Conservation (phyloP, 805 yeast species). For the Lipomyces anomalus region DNA sequence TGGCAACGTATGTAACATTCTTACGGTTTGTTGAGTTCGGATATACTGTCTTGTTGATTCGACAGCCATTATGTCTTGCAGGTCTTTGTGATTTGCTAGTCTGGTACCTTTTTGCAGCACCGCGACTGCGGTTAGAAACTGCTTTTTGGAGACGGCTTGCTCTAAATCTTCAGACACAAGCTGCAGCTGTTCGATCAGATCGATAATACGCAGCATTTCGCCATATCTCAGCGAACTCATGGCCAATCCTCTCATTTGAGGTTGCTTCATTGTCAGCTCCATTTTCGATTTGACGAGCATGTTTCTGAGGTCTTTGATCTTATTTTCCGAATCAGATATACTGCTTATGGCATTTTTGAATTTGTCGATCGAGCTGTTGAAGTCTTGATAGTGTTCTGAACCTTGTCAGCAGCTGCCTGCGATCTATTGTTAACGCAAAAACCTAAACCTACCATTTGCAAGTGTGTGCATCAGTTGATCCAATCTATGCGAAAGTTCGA, state of each 20-base stretch:
- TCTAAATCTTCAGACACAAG: slow-evolving; percentile 61
- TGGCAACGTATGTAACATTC: too few relatives aligned
- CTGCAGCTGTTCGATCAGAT: slow-evolving; percentile 56
- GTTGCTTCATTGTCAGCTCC: slow-evolving; percentile 50
- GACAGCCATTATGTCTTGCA: slow-evolving; percentile 31
- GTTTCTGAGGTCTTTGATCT: slow-evolving; percentile 44
- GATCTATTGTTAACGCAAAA: too few relatives aligned
- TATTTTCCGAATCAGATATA: slow-evolving; percentile 59
- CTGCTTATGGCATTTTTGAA: slow-evolving; percentile 65
- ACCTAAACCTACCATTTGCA: slow-evolving; percentile 47
- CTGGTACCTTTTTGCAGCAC: slow-evolving; percentile 43
- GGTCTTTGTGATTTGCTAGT: slow-evolving; percentile 30
- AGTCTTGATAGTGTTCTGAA: background rate
- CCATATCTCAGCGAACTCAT: slow-evolving; percentile 55
- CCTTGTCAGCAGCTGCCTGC: slow-evolving; percentile 4
- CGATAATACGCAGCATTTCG: slow-evolving; percentile 65
- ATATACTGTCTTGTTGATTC: slow-evolving; percentile 29
- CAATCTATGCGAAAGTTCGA: slow-evolving; percentile 51
- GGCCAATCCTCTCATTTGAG: slow-evolving; percentile 58
- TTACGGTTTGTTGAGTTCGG: slow-evolving; percentile 13
- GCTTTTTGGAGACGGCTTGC: slow-evolving; percentile 58
- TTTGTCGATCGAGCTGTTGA: slow-evolving; percentile 64
- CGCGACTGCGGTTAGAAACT: slow-evolving; percentile 59
- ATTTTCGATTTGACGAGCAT: slow-evolving; percentile 45
- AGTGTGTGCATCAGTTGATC: slow-evolving; percentile 56